A percentile compares a stretch with the other conserved stretches of the same genome.
Evolutionary conservation across 441 rosid species (phyloP).

Genomic region (Erodium moschatum): DNA sequence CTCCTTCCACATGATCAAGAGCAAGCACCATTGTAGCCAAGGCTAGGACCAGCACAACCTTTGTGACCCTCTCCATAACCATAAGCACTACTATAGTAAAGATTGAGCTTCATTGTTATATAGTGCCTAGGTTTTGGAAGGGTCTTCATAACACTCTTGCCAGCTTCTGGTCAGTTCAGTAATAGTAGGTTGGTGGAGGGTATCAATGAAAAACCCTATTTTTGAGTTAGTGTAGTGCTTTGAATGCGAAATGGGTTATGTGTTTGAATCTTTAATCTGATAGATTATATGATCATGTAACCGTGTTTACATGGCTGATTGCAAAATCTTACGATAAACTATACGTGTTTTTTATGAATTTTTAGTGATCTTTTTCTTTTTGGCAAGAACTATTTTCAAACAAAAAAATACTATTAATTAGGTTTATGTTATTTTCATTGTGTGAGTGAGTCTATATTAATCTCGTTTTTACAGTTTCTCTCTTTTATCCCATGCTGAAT

Average conservation of each 20-base stretch:
- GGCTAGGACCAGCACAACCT: not conserved
- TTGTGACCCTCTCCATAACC: conserved; percentile 1
- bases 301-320: no score
- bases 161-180: not conserved
- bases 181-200: not conserved
- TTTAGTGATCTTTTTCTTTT: no score
- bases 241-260: not conserved
- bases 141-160: not conserved
- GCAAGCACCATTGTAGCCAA: not conserved
- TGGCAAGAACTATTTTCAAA: no score
- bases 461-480: no score
- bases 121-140: not conserved
- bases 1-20: not conserved
- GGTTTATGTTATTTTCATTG: no score
- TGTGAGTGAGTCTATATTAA: no score
- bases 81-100: not conserved
- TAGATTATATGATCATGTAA: no score
- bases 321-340: no score
- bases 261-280: no score
- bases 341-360: no score
- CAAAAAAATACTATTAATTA: no score
- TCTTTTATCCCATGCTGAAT: no score
- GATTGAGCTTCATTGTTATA: not conserved
- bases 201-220: not conserved
- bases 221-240: not conserved